Base-by-base conservation (phyloP, 2,329 filamentous ascomycete genomes). In the Atkinsonella hypoxylon region DNA sequence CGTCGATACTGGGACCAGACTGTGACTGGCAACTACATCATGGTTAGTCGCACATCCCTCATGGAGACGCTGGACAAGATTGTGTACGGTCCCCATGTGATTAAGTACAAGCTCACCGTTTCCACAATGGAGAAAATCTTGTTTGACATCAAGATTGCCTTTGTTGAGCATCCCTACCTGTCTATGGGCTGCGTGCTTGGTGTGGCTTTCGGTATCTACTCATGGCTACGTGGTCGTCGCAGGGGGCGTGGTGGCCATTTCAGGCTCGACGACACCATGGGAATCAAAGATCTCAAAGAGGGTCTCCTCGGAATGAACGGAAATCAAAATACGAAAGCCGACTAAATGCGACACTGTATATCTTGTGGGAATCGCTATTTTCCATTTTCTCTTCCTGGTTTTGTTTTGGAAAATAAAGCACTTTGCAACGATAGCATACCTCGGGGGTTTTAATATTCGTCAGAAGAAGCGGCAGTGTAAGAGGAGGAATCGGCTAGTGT, bases 1-100 rank as follows among this genome's bases (percentile, higher is more conserved):
- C 89, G 87, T 59, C 83, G 86, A 56, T 98, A 95, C 72, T 98
- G 93, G 93, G 93, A 98, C 64, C 81, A 77, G 32, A 95, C 90
- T 45, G 83, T 85, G 54, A 93, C 88, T 2, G 91, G 90, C 57
- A 91, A 93, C 67, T 80, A 85, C 55, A 97, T 98, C 62, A 83
- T 90, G 58, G 85, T 90, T 49, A 93, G 86, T 26, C 85, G 93
- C 55, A 91, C 89, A 4, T 89, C 87, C 3, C 95, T 96, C 62
- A 80, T 95, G 54, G 90, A 95, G 68, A 95, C 89, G 13, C 73
- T 90, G 50, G 78, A 79, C 59, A 85, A 87, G 63, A 77, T 89
- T 54, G 79, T 85, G 10, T 73, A 78, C 22, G 79, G 77, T 46
- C 83, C 83, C 46, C 78, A 85, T 45, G 81, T 82, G 62, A 85